Percentiles rank a stretch among this genome's conserved stretches.
phyloP scores from a whole-genome alignment of 805 yeast species.

The Groenewaldozyma salmanticensis region DNA sequence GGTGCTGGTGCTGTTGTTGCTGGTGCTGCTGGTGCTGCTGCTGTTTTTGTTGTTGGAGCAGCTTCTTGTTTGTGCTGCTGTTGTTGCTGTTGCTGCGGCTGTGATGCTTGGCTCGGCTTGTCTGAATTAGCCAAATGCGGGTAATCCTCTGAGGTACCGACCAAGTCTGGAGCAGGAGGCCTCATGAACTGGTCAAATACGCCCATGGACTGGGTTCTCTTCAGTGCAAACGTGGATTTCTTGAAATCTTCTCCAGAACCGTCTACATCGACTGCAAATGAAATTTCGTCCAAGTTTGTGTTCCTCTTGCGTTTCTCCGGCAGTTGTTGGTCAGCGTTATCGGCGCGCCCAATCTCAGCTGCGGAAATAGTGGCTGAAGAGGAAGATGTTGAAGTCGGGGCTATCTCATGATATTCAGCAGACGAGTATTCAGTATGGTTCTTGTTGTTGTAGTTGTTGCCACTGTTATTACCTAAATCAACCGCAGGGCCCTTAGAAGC shows the following conservation, averaged over 20 bases:
- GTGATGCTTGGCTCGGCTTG: background rate
- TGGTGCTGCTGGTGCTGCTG: conserved; percentile 1
- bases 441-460: no score
- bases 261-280: conserved; percentile 55
- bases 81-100: background rate
- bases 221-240: conserved; percentile 60
- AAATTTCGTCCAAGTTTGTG: conserved; percentile 22
- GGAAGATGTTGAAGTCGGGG: background rate
- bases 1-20: conserved; percentile 1
- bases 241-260: conserved; percentile 57
- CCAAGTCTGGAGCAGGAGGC: conserved; percentile 25
- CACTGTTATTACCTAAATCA: no score
- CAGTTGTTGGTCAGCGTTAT: background rate
- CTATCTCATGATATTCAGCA: no score
- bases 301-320: conserved; percentile 6
- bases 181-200: conserved; percentile 51
- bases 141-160: conserved; percentile 18
- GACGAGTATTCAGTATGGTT: no score
- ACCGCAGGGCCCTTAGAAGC: no score
- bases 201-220: conserved; percentile 78
- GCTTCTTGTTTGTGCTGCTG: background rate
- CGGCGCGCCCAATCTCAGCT: background rate
- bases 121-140: conserved; percentile 15
- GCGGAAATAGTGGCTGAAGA: background rate
- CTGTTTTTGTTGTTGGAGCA: background rate